phyloP scores from a whole-genome alignment of 768 basidiomycete species.

The Ramaria rubella region DNA sequence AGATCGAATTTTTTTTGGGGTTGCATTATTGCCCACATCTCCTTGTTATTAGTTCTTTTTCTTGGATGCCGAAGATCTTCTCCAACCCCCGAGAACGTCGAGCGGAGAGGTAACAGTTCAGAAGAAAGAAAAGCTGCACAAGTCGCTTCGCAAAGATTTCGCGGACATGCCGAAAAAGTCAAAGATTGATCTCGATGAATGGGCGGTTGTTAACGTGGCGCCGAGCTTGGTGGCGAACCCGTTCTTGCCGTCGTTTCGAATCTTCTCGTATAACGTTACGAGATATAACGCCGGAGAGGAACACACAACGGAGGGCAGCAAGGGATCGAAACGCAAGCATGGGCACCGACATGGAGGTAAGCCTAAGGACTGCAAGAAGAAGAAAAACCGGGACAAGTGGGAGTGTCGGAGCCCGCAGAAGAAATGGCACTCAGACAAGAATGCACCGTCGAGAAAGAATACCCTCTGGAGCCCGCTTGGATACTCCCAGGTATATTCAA shows the following conservation, averaged over 20 bases:
- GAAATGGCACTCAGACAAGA: conserved; percentile 53
- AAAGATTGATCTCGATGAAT: conserved; percentile 54
- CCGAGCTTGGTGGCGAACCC: conserved; percentile 85
- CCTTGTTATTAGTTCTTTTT: conserved; percentile 45
- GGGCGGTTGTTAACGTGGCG: conserved; percentile 70
- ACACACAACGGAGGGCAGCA: conserved; percentile 21
- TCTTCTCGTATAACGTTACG: conserved; percentile 67
- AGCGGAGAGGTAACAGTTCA: conserved; percentile 7
- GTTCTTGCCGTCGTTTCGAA: conserved; percentile 72
- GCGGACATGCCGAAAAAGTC: conserved; percentile 47
- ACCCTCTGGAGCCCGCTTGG: conserved; percentile 67
- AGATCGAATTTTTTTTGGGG: conserved; percentile 17
- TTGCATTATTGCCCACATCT: background rate
- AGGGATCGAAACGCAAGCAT: conserved; percentile 36
- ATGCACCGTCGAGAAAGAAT: conserved; percentile 68
- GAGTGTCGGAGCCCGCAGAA: conserved; percentile 51
- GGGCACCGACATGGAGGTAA: conserved; percentile 45
- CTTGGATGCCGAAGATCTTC: conserved; percentile 46
- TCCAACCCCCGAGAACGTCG: conserved; percentile 18
- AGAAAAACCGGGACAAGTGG: conserved; percentile 52
- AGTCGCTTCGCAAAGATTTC: conserved; percentile 61
- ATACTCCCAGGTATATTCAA: conserved; percentile 70
- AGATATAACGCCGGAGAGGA: conserved; percentile 11
- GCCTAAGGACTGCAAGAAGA: conserved; percentile 39
- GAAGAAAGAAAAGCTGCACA: conserved; percentile 35